These are phyloP conservation scores for Rasamsonia emersonii DNA, from an alignment of 2,329 filamentous ascomycete species.

Conservation along the genomic window DNA sequence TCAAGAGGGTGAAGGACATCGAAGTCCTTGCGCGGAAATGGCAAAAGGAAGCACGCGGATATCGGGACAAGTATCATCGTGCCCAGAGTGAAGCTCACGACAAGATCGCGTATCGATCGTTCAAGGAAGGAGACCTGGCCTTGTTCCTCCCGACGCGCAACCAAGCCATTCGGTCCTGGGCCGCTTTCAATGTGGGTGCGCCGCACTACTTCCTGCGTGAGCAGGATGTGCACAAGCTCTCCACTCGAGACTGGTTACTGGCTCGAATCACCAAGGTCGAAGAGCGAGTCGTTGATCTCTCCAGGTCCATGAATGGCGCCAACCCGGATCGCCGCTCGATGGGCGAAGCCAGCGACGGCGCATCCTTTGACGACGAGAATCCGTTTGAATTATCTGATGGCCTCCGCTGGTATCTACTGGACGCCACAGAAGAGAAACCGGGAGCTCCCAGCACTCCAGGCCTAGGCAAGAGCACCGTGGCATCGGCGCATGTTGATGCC, in stretches of 20 bases:
- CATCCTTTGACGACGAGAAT: slow-evolving; percentile 75
- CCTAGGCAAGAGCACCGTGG: slow-evolving; percentile 83
- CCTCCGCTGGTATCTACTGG: slow-evolving; percentile 89
- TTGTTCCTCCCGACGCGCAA: slow-evolving; percentile 91
- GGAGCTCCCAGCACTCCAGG: slow-evolving; percentile 88
- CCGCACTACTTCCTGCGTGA: slow-evolving; percentile 96
- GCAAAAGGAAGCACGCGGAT: slow-evolving; percentile 77
- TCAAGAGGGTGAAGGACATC: slow-evolving; percentile 84
- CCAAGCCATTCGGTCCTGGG: slow-evolving; percentile 90
- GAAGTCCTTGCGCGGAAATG: slow-evolving; percentile 90
- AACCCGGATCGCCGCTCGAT: slow-evolving; percentile 45
- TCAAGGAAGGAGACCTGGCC: slow-evolving; percentile 93
- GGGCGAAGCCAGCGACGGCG: slow-evolving; percentile 44
- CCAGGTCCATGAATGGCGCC: slow-evolving; percentile 58
- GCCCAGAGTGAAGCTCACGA: slow-evolving; percentile 80
- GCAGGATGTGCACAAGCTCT: slow-evolving; percentile 77
- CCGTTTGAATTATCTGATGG: slow-evolving; percentile 95
- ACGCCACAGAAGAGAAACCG: slow-evolving; percentile 86
- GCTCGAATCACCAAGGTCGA: slow-evolving; percentile 86
- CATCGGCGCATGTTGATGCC: slow-evolving; percentile 77
- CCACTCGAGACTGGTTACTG: slow-evolving; percentile 87
- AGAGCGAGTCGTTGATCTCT: slow-evolving; percentile 86
- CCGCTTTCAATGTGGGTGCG: slow-evolving; percentile 94
- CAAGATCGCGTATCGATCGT: slow-evolving; percentile 91
- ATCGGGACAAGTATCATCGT: slow-evolving; percentile 76